A percentile compares a stretch with the other conserved stretches of the same genome.
phyloP scores from a whole-genome alignment of 345 rosid genomes.

The Arabis alpina region DNA sequence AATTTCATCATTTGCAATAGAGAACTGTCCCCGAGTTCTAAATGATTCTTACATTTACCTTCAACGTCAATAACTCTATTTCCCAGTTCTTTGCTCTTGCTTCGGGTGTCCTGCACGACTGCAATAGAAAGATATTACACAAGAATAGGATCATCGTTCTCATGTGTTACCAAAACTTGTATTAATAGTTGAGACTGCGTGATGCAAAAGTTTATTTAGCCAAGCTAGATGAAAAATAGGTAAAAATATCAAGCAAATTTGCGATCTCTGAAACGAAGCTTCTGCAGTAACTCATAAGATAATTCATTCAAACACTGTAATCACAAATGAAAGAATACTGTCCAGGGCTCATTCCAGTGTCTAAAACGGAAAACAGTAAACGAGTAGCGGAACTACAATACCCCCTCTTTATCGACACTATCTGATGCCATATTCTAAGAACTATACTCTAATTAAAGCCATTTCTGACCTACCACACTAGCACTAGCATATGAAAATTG shows the following conservation, averaged over 20 bases:
- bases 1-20: constrained; percentile 19
- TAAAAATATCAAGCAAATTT: constrained; percentile 13
- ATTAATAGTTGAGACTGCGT: constrained; percentile 33
- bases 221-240: constrained; percentile 1
- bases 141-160: not conserved
- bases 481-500: constrained; percentile 29
- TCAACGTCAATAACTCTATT: constrained; percentile 26
- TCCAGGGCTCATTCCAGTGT: constrained; percentile 34
- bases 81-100: constrained; percentile 13
- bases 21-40: not conserved
- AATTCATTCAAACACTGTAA: not conserved
- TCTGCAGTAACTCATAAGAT: constrained; percentile 43
- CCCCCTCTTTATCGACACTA: constrained; percentile 18
- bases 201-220: constrained; percentile 26
- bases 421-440: constrained; percentile 20
- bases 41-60: constrained; percentile 28
- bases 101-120: constrained; percentile 17
- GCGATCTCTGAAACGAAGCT: constrained; percentile 17
- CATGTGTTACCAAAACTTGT: not conserved
- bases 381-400: constrained; percentile 27
- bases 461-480: constrained; percentile 9
- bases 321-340: constrained; percentile 13
- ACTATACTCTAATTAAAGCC: not conserved
- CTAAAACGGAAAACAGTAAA: constrained; percentile 37
- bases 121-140: constrained; percentile 15